These are phyloP conservation scores for Cardiospermum halicacabum DNA, from an alignment of 345 rosid species.

Conservation along the genomic window DNA sequence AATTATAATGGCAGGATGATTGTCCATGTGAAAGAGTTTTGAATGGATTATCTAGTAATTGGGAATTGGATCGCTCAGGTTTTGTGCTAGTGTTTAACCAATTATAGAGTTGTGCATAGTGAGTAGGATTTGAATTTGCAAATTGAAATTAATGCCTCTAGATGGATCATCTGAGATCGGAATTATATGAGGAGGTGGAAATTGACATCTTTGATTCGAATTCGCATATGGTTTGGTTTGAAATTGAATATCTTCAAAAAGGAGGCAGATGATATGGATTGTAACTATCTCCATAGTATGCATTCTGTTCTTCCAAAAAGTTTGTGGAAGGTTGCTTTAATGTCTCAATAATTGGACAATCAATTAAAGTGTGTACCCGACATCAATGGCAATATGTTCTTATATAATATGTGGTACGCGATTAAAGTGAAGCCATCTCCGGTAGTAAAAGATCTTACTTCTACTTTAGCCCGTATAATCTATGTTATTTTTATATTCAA, in stretches of 20 bases:
- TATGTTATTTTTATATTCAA: slow-evolving; percentile 9
- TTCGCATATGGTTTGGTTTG: not conserved
- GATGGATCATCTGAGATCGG: not conserved
- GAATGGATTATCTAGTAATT: not conserved
- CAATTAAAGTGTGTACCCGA: slow-evolving; percentile 4
- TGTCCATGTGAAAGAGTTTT: not conserved
- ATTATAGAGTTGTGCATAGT: not conserved
- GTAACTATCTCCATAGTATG: not conserved
- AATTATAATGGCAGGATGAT: not conserved
- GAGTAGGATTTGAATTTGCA: slow-evolving; percentile 7
- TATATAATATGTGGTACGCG: not conserved
- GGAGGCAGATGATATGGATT: not conserved
- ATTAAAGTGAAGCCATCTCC: not conserved
- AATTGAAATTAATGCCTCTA: not conserved
- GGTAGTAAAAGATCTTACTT: not conserved
- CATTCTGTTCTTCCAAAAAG: slow-evolving; percentile 6
- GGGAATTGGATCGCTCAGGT: not conserved
- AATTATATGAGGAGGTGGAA: not conserved
- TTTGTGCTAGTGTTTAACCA: not conserved
- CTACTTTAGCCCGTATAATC: slow-evolving; percentile 1
- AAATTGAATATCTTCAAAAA: slow-evolving; percentile 7
- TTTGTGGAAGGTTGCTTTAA: not conserved
- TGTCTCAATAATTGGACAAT: not conserved
- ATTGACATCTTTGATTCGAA: not conserved
- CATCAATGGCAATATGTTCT: not conserved